These are phyloP conservation scores for Candida rishiriensis DNA, from an alignment of 805 yeast genomes.

Conservation along the genomic window DNA sequence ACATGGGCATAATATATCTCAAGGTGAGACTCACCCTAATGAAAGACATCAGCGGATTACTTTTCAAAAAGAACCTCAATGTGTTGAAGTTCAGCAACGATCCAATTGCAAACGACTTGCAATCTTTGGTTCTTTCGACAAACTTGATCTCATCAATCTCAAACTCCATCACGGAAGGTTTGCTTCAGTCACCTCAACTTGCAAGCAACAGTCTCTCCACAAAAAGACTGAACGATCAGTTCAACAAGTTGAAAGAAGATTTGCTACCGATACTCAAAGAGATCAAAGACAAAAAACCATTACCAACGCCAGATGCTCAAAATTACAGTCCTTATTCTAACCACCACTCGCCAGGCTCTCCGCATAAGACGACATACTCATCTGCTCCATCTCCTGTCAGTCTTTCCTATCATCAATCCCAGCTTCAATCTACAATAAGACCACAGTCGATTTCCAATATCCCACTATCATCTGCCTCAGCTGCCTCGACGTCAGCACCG, in stretches of 20 bases:
- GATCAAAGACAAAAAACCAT: conserved; percentile 60
- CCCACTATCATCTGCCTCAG: conserved; percentile 1
- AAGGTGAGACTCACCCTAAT: conserved; percentile 58
- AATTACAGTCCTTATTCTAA: conserved; percentile 2
- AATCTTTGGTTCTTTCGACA: conserved; percentile 22
- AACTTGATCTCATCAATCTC: conserved; percentile 20
- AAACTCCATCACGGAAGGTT: conserved; percentile 19
- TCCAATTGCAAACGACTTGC: conserved; percentile 23
- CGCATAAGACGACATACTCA: not conserved
- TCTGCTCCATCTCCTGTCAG: conserved; percentile 5
- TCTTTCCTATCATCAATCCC: conserved; percentile 18
- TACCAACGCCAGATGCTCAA: conserved; percentile 51
- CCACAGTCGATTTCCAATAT: conserved; percentile 12
- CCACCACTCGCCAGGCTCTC: conserved; percentile 9
- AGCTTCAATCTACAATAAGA: conserved; percentile 19
- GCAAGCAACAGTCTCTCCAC: not conserved
- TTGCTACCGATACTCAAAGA: conserved; percentile 58
- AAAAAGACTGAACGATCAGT: conserved; percentile 47
- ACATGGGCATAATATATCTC: conserved; percentile 57
- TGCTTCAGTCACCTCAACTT: conserved; percentile 4
- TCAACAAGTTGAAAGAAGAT: conserved; percentile 56
- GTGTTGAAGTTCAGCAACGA: conserved; percentile 14
- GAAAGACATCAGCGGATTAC: conserved; percentile 51
- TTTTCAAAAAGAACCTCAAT: conserved; percentile 30
- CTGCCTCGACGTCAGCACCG: not conserved